A percentile compares a stretch with the other conserved stretches of the same genome.
phyloP scores from a whole-genome alignment of 2,329 filamentous ascomycete genomes.

The Pyrenochaeta sp. region DNA sequence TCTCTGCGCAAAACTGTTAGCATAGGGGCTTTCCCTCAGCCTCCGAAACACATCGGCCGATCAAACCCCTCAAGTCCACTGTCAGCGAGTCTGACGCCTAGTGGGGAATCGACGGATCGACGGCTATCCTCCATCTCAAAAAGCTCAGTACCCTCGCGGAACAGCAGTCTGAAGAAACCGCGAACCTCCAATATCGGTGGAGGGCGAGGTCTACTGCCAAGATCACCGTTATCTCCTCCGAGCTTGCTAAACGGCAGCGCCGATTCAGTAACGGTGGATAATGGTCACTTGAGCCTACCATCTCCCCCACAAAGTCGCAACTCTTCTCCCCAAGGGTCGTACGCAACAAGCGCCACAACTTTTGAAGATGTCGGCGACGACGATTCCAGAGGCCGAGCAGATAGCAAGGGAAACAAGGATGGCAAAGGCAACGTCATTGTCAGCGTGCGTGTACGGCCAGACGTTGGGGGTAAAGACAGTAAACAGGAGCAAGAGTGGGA shows the following conservation, averaged over 20 bases:
- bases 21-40: conserved; percentile 92
- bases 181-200: conserved; percentile 50
- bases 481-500: conserved; percentile 85
- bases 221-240: conserved; percentile 62
- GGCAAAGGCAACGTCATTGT: conserved; percentile 94
- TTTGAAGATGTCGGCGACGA: conserved; percentile 81
- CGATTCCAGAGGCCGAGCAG: conserved; percentile 59
- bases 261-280: conserved; percentile 75
- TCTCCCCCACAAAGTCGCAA: conserved; percentile 89
- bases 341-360: conserved; percentile 85
- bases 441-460: conserved; percentile 90
- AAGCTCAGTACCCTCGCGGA: conserved; percentile 36
- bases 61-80: conserved; percentile 61
- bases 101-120: conserved; percentile 42
- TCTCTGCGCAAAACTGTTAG: conserved; percentile 86
- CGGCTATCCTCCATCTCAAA: conserved; percentile 38
- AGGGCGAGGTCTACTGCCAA: conserved; percentile 38
- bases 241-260: conserved; percentile 81
- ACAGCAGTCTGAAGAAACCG: conserved; percentile 56
- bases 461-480: conserved; percentile 70
- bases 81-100: conserved; percentile 56
- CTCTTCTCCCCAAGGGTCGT: conserved; percentile 91
- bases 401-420: conserved; percentile 62
- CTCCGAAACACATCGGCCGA: conserved; percentile 70
- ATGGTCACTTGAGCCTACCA: conserved; percentile 72